phyloP scores from a whole-genome alignment of 2,329 filamentous ascomycete species.

The Neodidymelliopsis sp. region DNA sequence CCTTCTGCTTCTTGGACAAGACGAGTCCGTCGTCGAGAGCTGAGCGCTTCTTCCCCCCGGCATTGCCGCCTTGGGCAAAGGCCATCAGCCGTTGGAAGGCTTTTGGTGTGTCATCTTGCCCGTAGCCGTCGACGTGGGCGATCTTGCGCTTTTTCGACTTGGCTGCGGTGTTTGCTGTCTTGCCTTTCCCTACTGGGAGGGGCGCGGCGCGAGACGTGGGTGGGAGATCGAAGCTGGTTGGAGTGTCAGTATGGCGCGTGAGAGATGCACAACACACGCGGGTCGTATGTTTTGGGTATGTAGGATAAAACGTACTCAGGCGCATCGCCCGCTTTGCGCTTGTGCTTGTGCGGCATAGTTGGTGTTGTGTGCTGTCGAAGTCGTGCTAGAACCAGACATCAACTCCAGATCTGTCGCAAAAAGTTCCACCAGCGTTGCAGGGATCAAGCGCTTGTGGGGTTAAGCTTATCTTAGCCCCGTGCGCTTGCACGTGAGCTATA shows the following conservation, averaged over 20 bases:
- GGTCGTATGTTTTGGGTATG: conserved; percentile 1
- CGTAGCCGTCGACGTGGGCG: conserved; percentile 59
- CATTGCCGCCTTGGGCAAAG: conserved; percentile 62
- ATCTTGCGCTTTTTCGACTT: conserved; percentile 49
- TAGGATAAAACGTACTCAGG: conserved; percentile 39
- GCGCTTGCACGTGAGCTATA: background rate
- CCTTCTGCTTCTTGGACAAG: conserved; percentile 60
- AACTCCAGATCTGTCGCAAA: conserved; percentile 1
- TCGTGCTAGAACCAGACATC: background rate
- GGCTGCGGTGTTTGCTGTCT: conserved; percentile 42
- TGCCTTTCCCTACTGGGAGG: conserved; percentile 61
- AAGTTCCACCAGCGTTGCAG: conserved; percentile 11
- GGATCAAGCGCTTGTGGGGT: conserved; percentile 10
- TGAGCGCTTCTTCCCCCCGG: conserved; percentile 54
- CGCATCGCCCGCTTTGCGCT: conserved; percentile 62
- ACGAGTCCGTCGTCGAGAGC: conserved; percentile 74
- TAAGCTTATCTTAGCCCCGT: conserved; percentile 11
- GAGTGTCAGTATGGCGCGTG: conserved; percentile 43
- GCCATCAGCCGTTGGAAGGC: conserved; percentile 89
- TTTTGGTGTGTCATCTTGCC: conserved; percentile 81
- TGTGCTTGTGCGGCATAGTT: conserved; percentile 87
- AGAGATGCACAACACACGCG: background rate
- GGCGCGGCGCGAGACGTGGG: conserved; percentile 66
- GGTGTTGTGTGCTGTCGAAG: conserved; percentile 1
- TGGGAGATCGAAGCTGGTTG: conserved; percentile 65